Base-by-base conservation (phyloP, 75 land plant genomes). In the Pinus albicaulis region DNA sequence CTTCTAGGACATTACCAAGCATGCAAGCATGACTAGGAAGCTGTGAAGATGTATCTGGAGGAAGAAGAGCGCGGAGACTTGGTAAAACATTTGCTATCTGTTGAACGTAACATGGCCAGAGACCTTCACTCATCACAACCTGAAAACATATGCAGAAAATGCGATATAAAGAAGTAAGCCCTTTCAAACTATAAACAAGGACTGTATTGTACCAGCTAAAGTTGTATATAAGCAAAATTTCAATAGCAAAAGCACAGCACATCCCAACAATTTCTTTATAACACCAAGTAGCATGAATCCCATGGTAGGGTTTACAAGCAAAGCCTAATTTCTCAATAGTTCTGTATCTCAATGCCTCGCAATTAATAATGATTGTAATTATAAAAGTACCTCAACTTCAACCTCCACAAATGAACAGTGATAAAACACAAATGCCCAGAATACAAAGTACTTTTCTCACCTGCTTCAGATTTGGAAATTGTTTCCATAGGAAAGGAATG, bases 1-100 rank as follows among this genome's bases (percentile, higher is more conserved):
- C 72, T 84, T 96, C 99, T 57, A 92, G 52, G 5, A 89, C 57
- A 78, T 96, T 96, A n/a, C 93, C 99, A 74, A 96, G 93, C 73
- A 96, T 69, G 77, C 95, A 96, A 12, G 92, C 92, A 85, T 79
- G 78, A 36, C 93, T 82, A 41, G 99, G 97, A 86, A 82, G 85
- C n/a, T 81, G 89, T 23, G 59, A 65, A 55, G 90, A 75, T 34
- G 74, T 73, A 78, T 87, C 89, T 81, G 73, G 59, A 22, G 94
- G 99, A 23, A 96, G 82, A 60, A 80, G 65, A 82, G 69, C 66
- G 11, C 76, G 24, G 59, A 86, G 80, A 76, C 83, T 84, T 25
- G 80, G 82, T 76, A 91, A 80, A 77, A 55, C 86, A 13, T 57
- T 52, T 23, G 89, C 90, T 81, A 93, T 83, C 86, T 93, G 91